Percentiles rank a stretch among this genome's conserved stretches.
phyloP scores from a whole-genome alignment of 2,329 filamentous ascomycete genomes.

The Knufia petricola region DNA sequence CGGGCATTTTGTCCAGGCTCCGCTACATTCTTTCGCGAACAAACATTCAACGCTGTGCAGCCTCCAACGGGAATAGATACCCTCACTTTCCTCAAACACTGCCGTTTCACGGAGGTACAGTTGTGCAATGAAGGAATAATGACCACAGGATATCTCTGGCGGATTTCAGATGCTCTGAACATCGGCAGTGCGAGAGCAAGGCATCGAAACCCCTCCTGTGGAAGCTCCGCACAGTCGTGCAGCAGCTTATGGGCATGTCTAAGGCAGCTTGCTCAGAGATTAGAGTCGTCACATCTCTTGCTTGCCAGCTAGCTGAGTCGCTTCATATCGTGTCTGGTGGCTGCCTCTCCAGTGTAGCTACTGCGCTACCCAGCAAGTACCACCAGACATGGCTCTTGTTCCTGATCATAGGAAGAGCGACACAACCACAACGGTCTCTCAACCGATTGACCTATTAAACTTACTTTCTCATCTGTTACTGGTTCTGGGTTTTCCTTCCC shows the following conservation, averaged over 20 bases:
- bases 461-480: no score
- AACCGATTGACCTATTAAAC: no score
- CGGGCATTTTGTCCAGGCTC: neutral
- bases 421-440: no score
- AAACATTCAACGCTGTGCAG: neutral
- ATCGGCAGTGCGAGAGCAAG: neutral
- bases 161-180: constrained; percentile 3
- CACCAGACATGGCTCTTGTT: no score
- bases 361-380: no score
- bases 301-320: neutral
- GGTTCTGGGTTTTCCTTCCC: no score
- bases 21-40: neutral
- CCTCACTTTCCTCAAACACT: constrained; percentile 9
- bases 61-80: neutral
- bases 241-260: constrained; percentile 2
- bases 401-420: no score
- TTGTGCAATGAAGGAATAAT: constrained; percentile 2
- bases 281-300: neutral
- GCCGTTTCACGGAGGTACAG: constrained; percentile 1
- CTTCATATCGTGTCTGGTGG: neutral
- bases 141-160: constrained; percentile 6
- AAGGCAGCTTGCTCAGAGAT: neutral
- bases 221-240: constrained; percentile 1
- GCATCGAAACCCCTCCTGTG: neutral
- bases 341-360: no score